A percentile compares a stretch with the other conserved stretches of the same genome.
Conservation (phyloP, 768 basidiomycete species). For the Arthromyces matolae region DNA sequence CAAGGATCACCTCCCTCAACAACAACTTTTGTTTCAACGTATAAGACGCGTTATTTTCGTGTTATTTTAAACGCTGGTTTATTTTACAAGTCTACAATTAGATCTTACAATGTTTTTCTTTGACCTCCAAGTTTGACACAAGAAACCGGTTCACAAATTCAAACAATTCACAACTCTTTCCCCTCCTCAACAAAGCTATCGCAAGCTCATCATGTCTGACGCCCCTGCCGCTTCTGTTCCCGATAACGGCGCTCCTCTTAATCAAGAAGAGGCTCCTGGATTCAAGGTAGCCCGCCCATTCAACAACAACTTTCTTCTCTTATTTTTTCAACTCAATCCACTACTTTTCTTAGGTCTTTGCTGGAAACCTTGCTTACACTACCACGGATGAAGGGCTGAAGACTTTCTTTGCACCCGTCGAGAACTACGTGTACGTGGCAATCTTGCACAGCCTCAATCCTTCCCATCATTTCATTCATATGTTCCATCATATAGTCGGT, state of each 20-base stretch:
- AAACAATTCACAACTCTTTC: conserved; percentile 48
- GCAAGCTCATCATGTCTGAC: conserved; percentile 75
- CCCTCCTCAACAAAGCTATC: conserved; percentile 51
- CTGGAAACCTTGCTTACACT: conserved; percentile 92
- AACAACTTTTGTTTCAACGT: no score
- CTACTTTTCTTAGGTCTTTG: conserved; percentile 68
- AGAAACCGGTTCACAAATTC: conserved; percentile 85
- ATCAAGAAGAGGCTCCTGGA: conserved; percentile 75
- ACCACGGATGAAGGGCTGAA: conserved; percentile 94
- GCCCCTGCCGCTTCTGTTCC: conserved; percentile 83
- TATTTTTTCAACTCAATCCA: conserved; percentile 15
- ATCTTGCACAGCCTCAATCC: conserved; percentile 41
- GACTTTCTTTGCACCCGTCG: conserved; percentile 88
- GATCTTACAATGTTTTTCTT: no score
- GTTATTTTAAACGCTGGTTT: no score
- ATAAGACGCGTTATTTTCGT: conserved; percentile 2
- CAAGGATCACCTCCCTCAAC: no score
- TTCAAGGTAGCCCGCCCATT: no score
- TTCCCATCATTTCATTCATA: conserved; percentile 27
- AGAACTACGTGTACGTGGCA: conserved; percentile 79
- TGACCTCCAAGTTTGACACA: conserved; percentile 83
- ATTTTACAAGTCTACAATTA: not conserved
- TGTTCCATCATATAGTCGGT: conserved; percentile 46
- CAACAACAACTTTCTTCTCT: conserved; percentile 20
- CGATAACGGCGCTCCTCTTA: conserved; percentile 80